Conservation (phyloP, 2,329 filamentous ascomycete species). For the Plectosphaerella cucumerina region DNA sequence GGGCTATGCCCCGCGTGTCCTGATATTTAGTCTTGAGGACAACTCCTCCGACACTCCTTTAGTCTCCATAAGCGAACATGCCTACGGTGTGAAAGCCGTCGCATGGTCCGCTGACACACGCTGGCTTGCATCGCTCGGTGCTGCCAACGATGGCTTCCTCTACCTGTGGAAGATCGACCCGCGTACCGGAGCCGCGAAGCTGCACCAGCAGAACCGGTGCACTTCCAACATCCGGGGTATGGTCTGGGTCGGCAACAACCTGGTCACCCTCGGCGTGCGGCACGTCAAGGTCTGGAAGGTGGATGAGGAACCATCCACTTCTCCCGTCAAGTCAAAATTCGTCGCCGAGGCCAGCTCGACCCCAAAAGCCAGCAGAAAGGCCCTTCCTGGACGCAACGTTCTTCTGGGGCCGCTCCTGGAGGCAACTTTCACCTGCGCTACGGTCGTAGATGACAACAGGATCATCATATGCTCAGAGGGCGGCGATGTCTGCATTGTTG, state of each 20-base stretch:
- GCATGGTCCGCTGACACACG: constrained; percentile 85
- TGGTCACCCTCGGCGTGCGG: constrained; percentile 84
- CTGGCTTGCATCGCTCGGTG: constrained; percentile 83
- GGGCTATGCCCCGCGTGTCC: constrained; percentile 84
- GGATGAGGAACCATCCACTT: constrained; percentile 58
- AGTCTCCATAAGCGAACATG: constrained; percentile 83
- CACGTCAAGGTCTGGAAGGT: constrained; percentile 93
- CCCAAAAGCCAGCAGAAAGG: constrained; percentile 50
- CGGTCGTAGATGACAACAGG: constrained; percentile 65
- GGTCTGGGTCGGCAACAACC: constrained; percentile 79
- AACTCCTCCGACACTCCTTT: constrained; percentile 76
- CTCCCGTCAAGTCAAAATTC: constrained; percentile 61
- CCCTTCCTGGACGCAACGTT: constrained; percentile 82
- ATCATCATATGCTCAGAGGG: constrained; percentile 83
- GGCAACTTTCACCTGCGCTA: constrained; percentile 76
- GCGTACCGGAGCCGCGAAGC: constrained; percentile 72
- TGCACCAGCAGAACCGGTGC: constrained; percentile 86
- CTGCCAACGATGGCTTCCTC: constrained; percentile 87
- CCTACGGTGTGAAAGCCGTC: constrained; percentile 81
- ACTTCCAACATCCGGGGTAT: constrained; percentile 83
- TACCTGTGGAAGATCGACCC: constrained; percentile 86
- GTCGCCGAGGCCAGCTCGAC: constrained; percentile 29
- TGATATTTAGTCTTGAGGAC: constrained; percentile 84
- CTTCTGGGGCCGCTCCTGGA: constrained; percentile 79
- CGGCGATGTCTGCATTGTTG: constrained; percentile 84